Evolutionary conservation across 495 filamentous ascomycete species (phyloP).

Genomic region (Aspergillus campestris): DNA sequence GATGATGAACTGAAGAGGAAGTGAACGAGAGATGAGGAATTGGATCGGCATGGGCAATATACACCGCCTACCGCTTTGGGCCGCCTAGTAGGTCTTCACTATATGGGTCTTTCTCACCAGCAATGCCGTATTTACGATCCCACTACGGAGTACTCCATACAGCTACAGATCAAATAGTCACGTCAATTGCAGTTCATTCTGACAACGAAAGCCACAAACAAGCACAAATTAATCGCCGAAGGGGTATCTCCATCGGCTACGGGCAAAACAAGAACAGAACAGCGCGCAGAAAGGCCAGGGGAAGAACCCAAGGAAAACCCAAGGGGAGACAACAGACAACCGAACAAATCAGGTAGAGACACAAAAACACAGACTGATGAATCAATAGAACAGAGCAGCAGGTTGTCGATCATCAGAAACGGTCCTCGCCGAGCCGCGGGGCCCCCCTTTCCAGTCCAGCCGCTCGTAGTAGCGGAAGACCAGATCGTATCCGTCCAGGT

Average conservation of each 20-base stretch:
- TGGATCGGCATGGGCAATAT: not conserved
- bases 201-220: no score
- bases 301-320: no score
- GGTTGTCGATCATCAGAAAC: constrained; percentile 23
- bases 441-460: constrained; percentile 76
- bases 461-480: constrained; percentile 96
- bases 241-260: no score
- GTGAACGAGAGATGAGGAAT: not conserved
- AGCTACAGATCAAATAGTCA: no score
- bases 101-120: no score
- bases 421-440: constrained; percentile 61
- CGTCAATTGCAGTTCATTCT: no score
- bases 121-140: no score
- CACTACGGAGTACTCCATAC: no score
- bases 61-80: no score
- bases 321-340: not conserved
- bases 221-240: no score
- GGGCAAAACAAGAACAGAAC: not conserved
- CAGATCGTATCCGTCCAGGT: constrained; percentile 94
- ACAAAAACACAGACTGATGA: constrained; percentile 1
- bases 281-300: no score
- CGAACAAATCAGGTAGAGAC: constrained; percentile 3
- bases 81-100: no score
- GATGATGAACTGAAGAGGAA: not conserved
- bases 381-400: not conserved